Percentiles rank a stretch among this genome's conserved stretches.
Evolutionary conservation across 139 green algal species (phyloP).

Genomic region (Desmodesmus armatus): DNA sequence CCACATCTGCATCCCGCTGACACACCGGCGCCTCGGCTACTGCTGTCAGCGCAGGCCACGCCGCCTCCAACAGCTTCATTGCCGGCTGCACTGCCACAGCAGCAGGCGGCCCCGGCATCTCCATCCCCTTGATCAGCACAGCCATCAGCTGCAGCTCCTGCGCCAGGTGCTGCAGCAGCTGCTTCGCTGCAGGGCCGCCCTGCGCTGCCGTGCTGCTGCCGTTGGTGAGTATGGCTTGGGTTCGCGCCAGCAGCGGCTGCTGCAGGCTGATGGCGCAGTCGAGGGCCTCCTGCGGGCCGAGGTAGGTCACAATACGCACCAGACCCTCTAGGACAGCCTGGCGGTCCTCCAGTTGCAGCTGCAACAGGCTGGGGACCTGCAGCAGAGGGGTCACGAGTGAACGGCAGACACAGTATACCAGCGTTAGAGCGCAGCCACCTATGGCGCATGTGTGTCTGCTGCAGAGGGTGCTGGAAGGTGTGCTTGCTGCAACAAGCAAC

Average conservation of each 20-base stretch:
- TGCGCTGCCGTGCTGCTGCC: conserved; percentile 33
- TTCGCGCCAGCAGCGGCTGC: conserved; percentile 45
- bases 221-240: conserved; percentile 33
- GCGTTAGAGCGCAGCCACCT: too few relatives aligned
- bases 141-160: conserved; percentile 67
- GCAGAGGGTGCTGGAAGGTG: too few relatives aligned
- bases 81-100: conserved; percentile 38
- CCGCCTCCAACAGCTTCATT: conserved; percentile 54
- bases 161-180: conserved; percentile 50
- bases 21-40: conserved; percentile 56
- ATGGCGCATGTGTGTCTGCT: too few relatives aligned
- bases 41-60: conserved; percentile 55
- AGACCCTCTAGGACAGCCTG: conserved; percentile 72
- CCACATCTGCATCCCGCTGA: conserved; percentile 29
- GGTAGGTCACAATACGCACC: conserved; percentile 58
- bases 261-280: conserved; percentile 48
- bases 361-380: neutral
- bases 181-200: conserved; percentile 9
- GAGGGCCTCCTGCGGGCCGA: conserved; percentile 44
- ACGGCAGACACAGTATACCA: too few relatives aligned
- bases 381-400: too few relatives aligned
- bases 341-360: conserved; percentile 51
- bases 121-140: conserved; percentile 50
- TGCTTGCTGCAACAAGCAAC: too few relatives aligned
- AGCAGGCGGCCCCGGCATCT: conserved; percentile 28